These are phyloP conservation scores for Exophiala sp. DNA, from an alignment of 2,329 filamentous ascomycete genomes.

Conservation along the genomic window DNA sequence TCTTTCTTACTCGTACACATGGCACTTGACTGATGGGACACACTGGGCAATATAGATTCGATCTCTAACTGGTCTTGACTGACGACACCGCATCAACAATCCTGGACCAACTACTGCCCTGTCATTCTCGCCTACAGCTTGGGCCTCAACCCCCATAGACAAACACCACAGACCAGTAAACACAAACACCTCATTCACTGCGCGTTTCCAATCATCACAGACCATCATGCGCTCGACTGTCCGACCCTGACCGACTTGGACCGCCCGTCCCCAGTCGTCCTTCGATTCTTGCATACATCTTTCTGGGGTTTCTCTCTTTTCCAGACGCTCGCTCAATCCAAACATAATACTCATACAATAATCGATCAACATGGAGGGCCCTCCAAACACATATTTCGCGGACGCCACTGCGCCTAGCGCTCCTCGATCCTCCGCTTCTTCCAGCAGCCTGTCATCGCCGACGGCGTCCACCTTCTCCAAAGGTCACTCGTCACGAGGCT, in stretches of 20 bases:
- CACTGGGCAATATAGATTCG: constrained; percentile 8
- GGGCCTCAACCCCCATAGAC: constrained; percentile 1
- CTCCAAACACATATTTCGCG: constrained; percentile 1
- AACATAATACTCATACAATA: constrained; percentile 8
- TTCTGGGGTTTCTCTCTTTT: constrained; percentile 1
- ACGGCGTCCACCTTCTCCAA: constrained; percentile 25
- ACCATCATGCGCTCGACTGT: constrained; percentile 21
- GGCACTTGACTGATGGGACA: constrained; percentile 21
- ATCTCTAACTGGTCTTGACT: constrained; percentile 9
- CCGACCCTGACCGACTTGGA: constrained; percentile 16
- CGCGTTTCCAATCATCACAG: constrained; percentile 4
- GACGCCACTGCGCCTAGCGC: constrained; percentile 6
- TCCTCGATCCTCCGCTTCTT: constrained; percentile 15
- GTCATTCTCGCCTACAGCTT: constrained; percentile 4
- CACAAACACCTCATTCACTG: background rate
- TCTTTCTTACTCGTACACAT: constrained; percentile 21
- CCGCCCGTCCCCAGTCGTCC: constrained; percentile 4
- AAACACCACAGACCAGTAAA: constrained; percentile 1
- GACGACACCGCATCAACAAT: constrained; percentile 1
- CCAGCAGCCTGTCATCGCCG: constrained; percentile 19
- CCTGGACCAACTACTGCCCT: constrained; percentile 9
- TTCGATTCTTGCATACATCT: constrained; percentile 11
- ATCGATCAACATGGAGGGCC: constrained; percentile 12
- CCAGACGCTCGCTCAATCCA: constrained; percentile 13
- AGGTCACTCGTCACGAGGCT: constrained; percentile 26